A percentile compares a stretch with the other conserved stretches of the same genome.
These are phyloP conservation scores for Phytomonas sp. DNA, from an alignment of 208 protist species.

Conservation along the genomic window DNA sequence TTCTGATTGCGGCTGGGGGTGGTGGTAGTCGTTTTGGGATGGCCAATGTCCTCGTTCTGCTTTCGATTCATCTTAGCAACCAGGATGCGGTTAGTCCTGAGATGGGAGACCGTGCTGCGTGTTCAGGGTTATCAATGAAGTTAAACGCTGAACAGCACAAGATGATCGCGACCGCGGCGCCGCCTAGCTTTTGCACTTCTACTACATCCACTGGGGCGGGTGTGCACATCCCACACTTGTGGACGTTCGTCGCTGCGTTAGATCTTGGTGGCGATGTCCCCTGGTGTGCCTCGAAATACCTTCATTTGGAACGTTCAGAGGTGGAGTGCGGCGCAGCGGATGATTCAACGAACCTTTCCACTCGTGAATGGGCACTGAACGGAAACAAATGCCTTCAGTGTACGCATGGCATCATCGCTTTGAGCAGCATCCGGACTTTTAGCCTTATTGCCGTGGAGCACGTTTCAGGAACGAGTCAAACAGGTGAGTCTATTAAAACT, in stretches of 20 bases:
- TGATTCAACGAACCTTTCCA: neutral
- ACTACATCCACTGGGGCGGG: neutral
- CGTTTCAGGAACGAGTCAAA: constrained; percentile 6
- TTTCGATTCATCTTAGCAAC: constrained; percentile 14
- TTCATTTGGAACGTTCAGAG: constrained; percentile 21
- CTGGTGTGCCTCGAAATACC: constrained; percentile 67
- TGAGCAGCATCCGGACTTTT: constrained; percentile 68
- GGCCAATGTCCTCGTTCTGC: constrained; percentile 62
- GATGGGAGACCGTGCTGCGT: neutral
- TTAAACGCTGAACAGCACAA: neutral
- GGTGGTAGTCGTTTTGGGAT: constrained; percentile 79
- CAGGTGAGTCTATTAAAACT: neutral
- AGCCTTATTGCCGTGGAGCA: constrained; percentile 37
- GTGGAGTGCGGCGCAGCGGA: neutral
- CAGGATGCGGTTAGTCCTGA: neutral
- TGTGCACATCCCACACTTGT: neutral
- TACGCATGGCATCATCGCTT: constrained; percentile 48
- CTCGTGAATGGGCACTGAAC: neutral
- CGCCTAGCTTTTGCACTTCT: neutral
- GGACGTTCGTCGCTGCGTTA: constrained; percentile 40
- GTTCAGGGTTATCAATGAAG: neutral
- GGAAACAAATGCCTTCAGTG: constrained; percentile 10
- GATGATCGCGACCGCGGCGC: neutral
- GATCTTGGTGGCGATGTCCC: constrained; percentile 68
- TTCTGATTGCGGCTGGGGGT: constrained; percentile 68